These are phyloP conservation scores for Cladosporium sp. DNA, from an alignment of 2,329 filamentous ascomycete genomes.

Conservation along the genomic window DNA sequence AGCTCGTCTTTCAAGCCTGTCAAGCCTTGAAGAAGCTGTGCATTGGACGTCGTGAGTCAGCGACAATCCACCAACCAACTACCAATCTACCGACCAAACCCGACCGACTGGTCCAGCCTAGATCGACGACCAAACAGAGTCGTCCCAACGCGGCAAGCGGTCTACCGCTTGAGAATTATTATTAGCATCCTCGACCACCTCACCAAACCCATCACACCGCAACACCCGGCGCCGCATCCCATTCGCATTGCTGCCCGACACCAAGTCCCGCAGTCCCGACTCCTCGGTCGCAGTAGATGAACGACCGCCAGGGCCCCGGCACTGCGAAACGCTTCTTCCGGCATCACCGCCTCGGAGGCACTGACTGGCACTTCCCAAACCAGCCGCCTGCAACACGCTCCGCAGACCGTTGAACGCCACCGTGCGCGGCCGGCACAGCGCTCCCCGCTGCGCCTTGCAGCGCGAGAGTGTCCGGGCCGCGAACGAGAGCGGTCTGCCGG, in stretches of 20 bases:
- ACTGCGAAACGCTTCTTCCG: no score
- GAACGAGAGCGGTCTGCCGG: no score
- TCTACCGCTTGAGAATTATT: neutral
- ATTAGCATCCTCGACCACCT: neutral
- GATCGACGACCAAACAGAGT: neutral
- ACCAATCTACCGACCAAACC: neutral
- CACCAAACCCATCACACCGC: neutral
- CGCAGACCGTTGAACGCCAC: neutral
- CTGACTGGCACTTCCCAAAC: neutral
- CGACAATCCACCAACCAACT: neutral
- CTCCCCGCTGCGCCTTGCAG: slow-evolving; percentile 2
- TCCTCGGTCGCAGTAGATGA: neutral
- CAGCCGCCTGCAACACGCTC: neutral
- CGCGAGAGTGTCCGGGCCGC: no score
- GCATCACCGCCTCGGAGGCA: no score
- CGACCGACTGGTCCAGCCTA: neutral
- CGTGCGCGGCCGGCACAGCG: neutral
- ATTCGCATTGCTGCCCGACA: slow-evolving; percentile 7
- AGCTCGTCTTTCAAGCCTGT: slow-evolving; percentile 8
- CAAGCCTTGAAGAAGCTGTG: slow-evolving; percentile 8
- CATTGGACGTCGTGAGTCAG: neutral
- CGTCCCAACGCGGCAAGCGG: neutral
- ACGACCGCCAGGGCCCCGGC: no score
- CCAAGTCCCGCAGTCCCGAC: neutral
- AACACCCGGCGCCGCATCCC: slow-evolving; percentile 2